These are phyloP conservation scores for Penicillium expansum DNA, from an alignment of 2,329 filamentous ascomycete genomes.

Conservation along the genomic window DNA sequence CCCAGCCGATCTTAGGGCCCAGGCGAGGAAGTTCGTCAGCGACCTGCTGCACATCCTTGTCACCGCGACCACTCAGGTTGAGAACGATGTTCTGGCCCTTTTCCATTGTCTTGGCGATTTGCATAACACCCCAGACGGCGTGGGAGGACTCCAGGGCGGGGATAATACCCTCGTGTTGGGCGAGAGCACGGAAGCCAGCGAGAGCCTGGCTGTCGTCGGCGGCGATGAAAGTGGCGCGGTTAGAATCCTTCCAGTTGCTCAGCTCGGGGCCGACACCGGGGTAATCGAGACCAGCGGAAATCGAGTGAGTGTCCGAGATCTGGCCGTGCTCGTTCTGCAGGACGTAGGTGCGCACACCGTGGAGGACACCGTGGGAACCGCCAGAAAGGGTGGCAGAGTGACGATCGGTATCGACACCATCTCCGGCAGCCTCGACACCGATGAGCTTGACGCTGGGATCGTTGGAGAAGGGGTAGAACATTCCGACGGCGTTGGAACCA, in stretches of 20 bases:
- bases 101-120: constrained; percentile 88
- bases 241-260: constrained; percentile 84
- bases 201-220: constrained; percentile 92
- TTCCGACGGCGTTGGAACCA: constrained; percentile 90
- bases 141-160: constrained; percentile 92
- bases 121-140: constrained; percentile 82
- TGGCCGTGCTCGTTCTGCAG: constrained; percentile 91
- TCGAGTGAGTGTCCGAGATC: constrained; percentile 91
- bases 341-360: constrained; percentile 94
- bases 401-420: constrained; percentile 78
- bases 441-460: constrained; percentile 83
- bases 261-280: constrained; percentile 95
- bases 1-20: constrained; percentile 81
- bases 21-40: constrained; percentile 88
- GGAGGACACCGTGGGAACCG: constrained; percentile 86
- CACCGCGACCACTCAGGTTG: constrained; percentile 86
- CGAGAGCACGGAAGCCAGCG: constrained; percentile 77
- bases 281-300: constrained; percentile 95
- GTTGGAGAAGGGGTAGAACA: constrained; percentile 95
- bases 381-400: constrained; percentile 86
- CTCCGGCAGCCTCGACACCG: constrained; percentile 92
- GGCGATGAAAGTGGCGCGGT: constrained; percentile 81
- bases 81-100: constrained; percentile 90
- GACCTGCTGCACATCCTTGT: constrained; percentile 98
- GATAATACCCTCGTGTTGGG: constrained; percentile 91